Percentiles rank a stretch among this genome's conserved stretches.
Conservation (phyloP, 306 rosid genomes). For the Dryas octopetala region DNA sequence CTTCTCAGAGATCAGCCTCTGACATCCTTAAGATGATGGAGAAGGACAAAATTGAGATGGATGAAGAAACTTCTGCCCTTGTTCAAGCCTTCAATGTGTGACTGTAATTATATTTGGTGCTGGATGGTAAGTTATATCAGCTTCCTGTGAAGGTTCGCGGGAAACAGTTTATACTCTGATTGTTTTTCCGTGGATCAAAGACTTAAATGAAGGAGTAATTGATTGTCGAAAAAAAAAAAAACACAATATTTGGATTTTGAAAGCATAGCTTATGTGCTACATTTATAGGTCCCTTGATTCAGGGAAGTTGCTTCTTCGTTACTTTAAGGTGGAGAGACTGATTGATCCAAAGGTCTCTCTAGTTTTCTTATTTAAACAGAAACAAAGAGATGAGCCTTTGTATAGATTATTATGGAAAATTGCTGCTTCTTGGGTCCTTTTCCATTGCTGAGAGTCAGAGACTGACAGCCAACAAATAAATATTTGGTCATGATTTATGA, state of each 20-base stretch:
- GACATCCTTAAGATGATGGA: conserved; percentile 60
- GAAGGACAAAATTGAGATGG: conserved; percentile 48
- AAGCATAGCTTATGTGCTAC: not conserved
- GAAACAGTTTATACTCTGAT: not conserved
- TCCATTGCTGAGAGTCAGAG: not conserved
- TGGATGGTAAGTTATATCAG: conserved; percentile 6
- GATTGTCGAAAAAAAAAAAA: not conserved
- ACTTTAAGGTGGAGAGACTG: not conserved
- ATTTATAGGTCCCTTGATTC: not conserved
- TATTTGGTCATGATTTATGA: not conserved
- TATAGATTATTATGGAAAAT: not conserved
- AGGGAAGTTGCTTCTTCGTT: conserved; percentile 2
- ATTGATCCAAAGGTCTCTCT: not conserved
- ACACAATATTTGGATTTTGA: not conserved
- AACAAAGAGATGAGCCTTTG: not conserved
- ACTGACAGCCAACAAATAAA: not conserved
- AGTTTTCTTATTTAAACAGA: not conserved
- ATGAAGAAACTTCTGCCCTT: conserved; percentile 51
- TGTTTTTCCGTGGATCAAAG: not conserved
- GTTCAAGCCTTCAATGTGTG: conserved; percentile 31
- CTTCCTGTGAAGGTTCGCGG: conserved; percentile 4
- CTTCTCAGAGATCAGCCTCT: conserved; percentile 39
- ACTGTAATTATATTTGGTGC: conserved; percentile 7
- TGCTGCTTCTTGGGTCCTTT: conserved; percentile 2
- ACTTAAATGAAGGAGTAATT: not conserved